These are phyloP conservation scores for Lepiota venenata DNA, from an alignment of 768 basidiomycete species.

Conservation along the genomic window DNA sequence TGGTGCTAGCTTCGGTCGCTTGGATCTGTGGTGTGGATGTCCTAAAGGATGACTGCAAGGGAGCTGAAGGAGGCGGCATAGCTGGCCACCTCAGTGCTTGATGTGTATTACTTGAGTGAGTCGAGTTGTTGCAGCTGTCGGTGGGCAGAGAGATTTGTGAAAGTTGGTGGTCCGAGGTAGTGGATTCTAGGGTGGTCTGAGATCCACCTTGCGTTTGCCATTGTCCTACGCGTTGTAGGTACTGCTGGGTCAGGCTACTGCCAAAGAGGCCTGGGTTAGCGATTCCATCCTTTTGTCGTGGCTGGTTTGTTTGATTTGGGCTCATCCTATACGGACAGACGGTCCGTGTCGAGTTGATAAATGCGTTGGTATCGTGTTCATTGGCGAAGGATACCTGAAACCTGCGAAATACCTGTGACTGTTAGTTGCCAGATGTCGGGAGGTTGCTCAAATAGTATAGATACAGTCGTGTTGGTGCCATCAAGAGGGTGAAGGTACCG, in stretches of 20 bases:
- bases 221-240: too few relatives aligned
- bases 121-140: too few relatives aligned
- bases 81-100: background rate
- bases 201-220: too few relatives aligned
- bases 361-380: constrained; percentile 44
- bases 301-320: constrained; percentile 17
- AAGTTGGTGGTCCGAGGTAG: too few relatives aligned
- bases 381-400: constrained; percentile 72
- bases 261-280: background rate
- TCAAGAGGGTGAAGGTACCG: constrained; percentile 61
- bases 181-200: too few relatives aligned
- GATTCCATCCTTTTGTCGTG: background rate
- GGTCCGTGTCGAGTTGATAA: constrained; percentile 57
- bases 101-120: background rate
- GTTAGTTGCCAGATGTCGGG: background rate
- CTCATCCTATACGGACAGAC: constrained; percentile 77
- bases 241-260: background rate
- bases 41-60: background rate
- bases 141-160: too few relatives aligned
- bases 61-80: constrained; percentile 7
- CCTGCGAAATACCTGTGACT: constrained; percentile 60
- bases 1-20: background rate
- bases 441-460: background rate
- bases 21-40: background rate
- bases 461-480: constrained; percentile 8